These are phyloP conservation scores for Aspergillus egyptiacus DNA, from an alignment of 495 filamentous ascomycete genomes.

Conservation along the genomic window DNA sequence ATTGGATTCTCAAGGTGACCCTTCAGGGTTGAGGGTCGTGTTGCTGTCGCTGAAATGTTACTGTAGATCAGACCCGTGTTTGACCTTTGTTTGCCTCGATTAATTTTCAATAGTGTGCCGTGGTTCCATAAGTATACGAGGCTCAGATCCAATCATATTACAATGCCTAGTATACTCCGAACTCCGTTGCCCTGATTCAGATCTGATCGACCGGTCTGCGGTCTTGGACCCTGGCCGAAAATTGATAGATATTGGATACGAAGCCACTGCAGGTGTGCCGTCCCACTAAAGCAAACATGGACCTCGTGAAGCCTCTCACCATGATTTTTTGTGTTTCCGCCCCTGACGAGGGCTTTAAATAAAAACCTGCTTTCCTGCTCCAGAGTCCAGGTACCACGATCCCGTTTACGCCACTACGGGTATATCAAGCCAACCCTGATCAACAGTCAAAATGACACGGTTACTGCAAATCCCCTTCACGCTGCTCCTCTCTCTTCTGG, in stretches of 20 bases:
- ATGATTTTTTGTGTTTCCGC: too few species aligned
- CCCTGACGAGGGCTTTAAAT: background rate
- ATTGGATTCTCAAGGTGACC: conserved; percentile 30
- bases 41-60: too few species aligned
- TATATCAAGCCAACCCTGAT: background rate
- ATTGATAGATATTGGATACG: too few species aligned
- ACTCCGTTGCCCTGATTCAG: background rate
- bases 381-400: background rate
- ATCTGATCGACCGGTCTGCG: background rate
- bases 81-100: background rate
- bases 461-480: background rate
- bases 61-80: background rate
- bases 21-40: too few species aligned
- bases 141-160: background rate
- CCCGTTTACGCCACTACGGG: background rate
- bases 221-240: background rate
- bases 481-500: background rate
- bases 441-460: background rate
- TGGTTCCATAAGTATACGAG: background rate
- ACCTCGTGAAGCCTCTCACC: too few species aligned
- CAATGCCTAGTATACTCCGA: background rate
- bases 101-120: background rate
- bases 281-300: conserved; percentile 9
- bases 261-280: conserved; percentile 4
- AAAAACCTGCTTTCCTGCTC: too few species aligned